Percentiles rank a stretch among this genome's conserved stretches.
Evolutionary conservation across 495 filamentous ascomycete genomes (phyloP).

Genomic region (Penicillium argentinense): DNA sequence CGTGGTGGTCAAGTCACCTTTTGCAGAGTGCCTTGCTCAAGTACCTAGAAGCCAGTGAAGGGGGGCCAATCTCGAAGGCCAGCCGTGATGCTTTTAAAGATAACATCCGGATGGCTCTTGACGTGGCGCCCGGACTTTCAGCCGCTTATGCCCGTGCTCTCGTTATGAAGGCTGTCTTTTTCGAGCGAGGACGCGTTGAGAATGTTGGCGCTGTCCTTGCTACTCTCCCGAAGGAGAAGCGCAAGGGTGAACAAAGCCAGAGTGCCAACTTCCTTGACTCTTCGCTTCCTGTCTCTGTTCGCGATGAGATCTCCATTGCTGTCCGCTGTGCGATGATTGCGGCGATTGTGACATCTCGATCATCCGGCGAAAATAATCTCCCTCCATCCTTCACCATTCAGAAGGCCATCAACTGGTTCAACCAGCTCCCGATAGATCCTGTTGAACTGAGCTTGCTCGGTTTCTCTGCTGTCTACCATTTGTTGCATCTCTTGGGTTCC

Average conservation of each 20-base stretch:
- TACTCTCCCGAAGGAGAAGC: constrained; percentile 47
- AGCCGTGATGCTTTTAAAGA: constrained; percentile 49
- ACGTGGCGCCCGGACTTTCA: constrained; percentile 76
- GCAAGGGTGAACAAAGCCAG: constrained; percentile 27
- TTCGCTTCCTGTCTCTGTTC: constrained; percentile 49
- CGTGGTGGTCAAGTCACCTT: constrained; percentile 83
- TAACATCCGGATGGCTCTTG: constrained; percentile 66
- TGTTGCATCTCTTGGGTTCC: constrained; percentile 59
- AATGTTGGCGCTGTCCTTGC: constrained; percentile 52
- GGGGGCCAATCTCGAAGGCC: constrained; percentile 37
- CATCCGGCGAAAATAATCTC: constrained; percentile 33
- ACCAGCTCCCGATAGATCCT: constrained; percentile 44
- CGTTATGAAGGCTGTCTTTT: constrained; percentile 59
- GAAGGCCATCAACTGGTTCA: constrained; percentile 46
- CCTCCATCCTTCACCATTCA: constrained; percentile 41
- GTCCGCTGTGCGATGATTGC: constrained; percentile 81
- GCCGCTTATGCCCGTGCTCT: constrained; percentile 75
- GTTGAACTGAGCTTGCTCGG: constrained; percentile 68
- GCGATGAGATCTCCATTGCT: constrained; percentile 66
- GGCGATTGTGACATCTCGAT: constrained; percentile 55
- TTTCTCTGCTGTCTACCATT: constrained; percentile 70
- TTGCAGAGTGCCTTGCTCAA: constrained; percentile 67
- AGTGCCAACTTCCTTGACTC: constrained; percentile 46
- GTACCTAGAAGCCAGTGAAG: constrained; percentile 54
- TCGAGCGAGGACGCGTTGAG: constrained; percentile 40